These are phyloP conservation scores for Cercospora zeae-maydis DNA, from an alignment of 2,329 filamentous ascomycete species.

Conservation along the genomic window DNA sequence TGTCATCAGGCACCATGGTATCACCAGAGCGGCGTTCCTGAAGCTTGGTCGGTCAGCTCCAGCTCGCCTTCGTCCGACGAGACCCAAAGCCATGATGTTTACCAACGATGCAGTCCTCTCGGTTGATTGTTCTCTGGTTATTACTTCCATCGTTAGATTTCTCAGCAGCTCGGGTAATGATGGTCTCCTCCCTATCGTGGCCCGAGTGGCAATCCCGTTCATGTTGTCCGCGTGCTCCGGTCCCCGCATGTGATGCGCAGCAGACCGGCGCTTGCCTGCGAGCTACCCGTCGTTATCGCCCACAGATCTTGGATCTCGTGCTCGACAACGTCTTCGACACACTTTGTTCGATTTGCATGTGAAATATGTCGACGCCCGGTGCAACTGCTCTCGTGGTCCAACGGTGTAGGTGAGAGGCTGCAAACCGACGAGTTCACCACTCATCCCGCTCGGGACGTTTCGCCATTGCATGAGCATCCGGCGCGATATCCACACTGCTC, in stretches of 20 bases:
- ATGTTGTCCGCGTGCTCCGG: conserved; percentile 1
- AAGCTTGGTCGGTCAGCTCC: not conserved
- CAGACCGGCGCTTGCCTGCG: not conserved
- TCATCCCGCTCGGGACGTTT: not conserved
- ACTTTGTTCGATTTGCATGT: not conserved
- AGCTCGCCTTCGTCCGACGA: not conserved
- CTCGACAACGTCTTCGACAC: not conserved
- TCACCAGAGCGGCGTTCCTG: not conserved
- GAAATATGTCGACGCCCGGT: not conserved
- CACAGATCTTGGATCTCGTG: not conserved
- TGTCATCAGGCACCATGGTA: not conserved
- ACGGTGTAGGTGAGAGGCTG: not conserved
- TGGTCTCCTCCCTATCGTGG: not conserved
- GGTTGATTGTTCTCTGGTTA: too few relatives aligned
- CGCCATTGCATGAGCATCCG: not conserved
- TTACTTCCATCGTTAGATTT: not conserved
- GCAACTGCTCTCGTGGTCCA: not conserved
- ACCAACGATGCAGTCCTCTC: not conserved
- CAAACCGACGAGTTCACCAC: not conserved
- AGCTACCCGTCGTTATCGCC: not conserved
- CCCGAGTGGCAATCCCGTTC: not conserved
- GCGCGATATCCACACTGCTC: not conserved
- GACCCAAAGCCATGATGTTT: not conserved
- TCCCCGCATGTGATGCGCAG: conserved; percentile 1
- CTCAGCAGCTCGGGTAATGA: not conserved